Conservation (phyloP, 305 asterid species). For the Ilex paraguariensis region DNA sequence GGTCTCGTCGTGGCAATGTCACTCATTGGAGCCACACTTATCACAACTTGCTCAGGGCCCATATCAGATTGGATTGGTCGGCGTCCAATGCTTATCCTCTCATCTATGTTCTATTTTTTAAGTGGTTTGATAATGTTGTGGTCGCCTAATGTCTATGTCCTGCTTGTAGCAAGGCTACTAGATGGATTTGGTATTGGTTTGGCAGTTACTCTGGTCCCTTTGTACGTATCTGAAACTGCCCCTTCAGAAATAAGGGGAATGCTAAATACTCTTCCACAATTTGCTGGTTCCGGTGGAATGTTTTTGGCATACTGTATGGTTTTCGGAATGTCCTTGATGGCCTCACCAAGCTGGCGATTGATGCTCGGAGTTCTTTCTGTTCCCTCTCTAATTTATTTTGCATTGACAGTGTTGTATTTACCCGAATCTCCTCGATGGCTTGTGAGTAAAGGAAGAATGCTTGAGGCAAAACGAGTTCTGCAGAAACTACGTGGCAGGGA, state of each 20-base stretch:
- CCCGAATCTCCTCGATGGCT: conserved; percentile 99
- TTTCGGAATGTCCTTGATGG: conserved; percentile 63
- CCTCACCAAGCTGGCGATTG: conserved; percentile 80
- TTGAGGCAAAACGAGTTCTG: conserved; percentile 70
- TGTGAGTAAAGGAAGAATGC: conserved; percentile 90
- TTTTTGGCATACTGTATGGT: conserved; percentile 84
- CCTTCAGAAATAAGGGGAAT: conserved; percentile 84
- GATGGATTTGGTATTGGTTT: conserved; percentile 96
- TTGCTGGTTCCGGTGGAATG: conserved; percentile 85
- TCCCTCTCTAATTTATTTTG: conserved; percentile 71
- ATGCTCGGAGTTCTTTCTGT: conserved; percentile 88
- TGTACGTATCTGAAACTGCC: conserved; percentile 89
- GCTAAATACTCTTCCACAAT: conserved; percentile 87
- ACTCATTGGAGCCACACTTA: conserved; percentile 75
- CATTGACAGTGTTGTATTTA: conserved; percentile 49
- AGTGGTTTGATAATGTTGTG: conserved; percentile 88
- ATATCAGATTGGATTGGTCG: conserved; percentile 70
- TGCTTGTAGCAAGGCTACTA: conserved; percentile 75
- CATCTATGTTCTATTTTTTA: conserved; percentile 70
- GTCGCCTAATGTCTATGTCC: conserved; percentile 83
- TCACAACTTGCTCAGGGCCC: conserved; percentile 85
- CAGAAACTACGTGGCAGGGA: conserved; percentile 84
- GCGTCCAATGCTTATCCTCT: conserved; percentile 79
- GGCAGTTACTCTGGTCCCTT: conserved; percentile 79
- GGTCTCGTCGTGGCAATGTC: conserved; percentile 94